phyloP scores from a whole-genome alignment of 2,329 filamentous ascomycete species.

The Drechslerella dactyloides region DNA sequence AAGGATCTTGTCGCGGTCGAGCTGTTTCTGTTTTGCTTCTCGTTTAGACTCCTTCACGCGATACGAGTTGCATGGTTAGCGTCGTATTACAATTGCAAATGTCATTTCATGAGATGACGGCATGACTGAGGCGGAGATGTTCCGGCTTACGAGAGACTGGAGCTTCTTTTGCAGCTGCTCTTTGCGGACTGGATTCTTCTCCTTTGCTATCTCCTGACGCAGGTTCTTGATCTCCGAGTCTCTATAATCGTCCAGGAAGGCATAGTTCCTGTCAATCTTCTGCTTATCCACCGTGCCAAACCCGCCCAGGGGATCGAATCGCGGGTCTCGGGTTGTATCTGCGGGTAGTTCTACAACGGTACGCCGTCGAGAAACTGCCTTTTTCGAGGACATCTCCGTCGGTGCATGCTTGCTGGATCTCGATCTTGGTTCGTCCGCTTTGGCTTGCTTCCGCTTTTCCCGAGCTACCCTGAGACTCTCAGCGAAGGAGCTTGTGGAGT shows the following conservation, averaged over 20 bases:
- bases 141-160: slow-evolving; percentile 66
- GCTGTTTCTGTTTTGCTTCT: slow-evolving; percentile 73
- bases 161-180: slow-evolving; percentile 75
- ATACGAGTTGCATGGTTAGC: slow-evolving; percentile 35
- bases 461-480: slow-evolving; percentile 39
- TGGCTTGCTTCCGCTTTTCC: slow-evolving; percentile 28
- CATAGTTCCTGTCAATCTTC: slow-evolving; percentile 74
- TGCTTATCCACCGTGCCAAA: slow-evolving; percentile 63
- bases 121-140: slow-evolving; percentile 31
- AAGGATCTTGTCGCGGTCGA: slow-evolving; percentile 72
- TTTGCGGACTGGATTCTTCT: slow-evolving; percentile 70
- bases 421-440: slow-evolving; percentile 34
- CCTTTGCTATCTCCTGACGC: slow-evolving; percentile 69
- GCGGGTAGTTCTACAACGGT: slow-evolving; percentile 68
- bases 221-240: slow-evolving; percentile 81
- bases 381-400: slow-evolving; percentile 78
- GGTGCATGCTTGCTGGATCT: slow-evolving; percentile 87
- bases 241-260: slow-evolving; percentile 86
- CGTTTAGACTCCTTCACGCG: slow-evolving; percentile 67
- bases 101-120: slow-evolving; percentile 25
- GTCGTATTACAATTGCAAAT: slow-evolving; percentile 40
- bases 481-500: slow-evolving; percentile 38
- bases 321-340: slow-evolving; percentile 74
- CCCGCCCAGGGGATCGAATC: slow-evolving; percentile 75
- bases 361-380: slow-evolving; percentile 79